phyloP scores from a whole-genome alignment of 169 alveolate species.

The Plasmodium gaboni region DNA sequence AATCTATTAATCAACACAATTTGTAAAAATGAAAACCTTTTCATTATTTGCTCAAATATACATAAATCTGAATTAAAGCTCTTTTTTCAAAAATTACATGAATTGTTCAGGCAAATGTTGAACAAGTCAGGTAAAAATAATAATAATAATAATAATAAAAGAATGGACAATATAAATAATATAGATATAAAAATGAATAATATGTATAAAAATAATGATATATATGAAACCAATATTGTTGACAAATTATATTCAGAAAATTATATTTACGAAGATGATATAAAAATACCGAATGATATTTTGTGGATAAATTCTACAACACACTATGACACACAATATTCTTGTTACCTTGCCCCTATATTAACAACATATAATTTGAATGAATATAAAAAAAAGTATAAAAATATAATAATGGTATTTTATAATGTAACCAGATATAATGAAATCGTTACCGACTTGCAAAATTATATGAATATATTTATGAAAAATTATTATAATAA shows the following conservation, averaged over 20 bases:
- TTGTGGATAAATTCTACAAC: conserved; percentile 39
- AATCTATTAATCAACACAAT: conserved; percentile 33
- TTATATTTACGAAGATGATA: conserved; percentile 17
- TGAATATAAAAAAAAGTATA: conserved; percentile 36
- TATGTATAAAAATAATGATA: background rate
- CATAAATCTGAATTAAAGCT: conserved; percentile 18
- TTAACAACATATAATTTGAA: conserved; percentile 38
- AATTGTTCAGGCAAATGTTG: conserved; percentile 24
- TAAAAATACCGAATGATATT: conserved; percentile 52
- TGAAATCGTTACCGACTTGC: conserved; percentile 17
- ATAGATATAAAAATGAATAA: too few relatives aligned
- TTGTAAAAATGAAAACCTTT: conserved; percentile 53
- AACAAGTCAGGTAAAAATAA: background rate
- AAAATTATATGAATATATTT: conserved; percentile 25
- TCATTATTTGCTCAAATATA: conserved; percentile 56
- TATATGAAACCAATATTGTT: background rate
- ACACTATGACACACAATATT: conserved; percentile 11
- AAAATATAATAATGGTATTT: conserved; percentile 49
- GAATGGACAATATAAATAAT: too few relatives aligned
- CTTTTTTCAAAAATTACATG: conserved; percentile 22
- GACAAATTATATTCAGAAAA: conserved; percentile 51
- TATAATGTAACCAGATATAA: conserved; percentile 24
- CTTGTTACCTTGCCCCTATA: conserved; percentile 34
- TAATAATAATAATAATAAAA: background rate
- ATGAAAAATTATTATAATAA: conserved; percentile 20